Conservation (phyloP, 352 stramenopile genomes). For the Elongisporangium senticosum region DNA sequence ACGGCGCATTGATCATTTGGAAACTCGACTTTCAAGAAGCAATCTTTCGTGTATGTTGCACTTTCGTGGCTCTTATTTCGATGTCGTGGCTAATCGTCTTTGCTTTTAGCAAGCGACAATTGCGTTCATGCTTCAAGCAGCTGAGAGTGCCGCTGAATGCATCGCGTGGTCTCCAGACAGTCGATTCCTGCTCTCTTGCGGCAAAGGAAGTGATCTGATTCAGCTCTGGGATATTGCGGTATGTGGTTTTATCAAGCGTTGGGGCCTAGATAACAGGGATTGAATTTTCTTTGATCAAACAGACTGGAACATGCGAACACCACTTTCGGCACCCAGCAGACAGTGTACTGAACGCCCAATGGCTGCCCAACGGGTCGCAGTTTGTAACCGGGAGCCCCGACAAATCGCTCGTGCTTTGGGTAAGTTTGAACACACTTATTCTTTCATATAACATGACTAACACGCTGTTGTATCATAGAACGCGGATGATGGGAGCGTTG, state of each 20-base stretch:
- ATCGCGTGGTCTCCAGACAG: slow-evolving; percentile 69
- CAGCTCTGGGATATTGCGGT: slow-evolving; percentile 64
- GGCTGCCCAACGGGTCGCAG: slow-evolving; percentile 47
- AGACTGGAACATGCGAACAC: slow-evolving; percentile 46
- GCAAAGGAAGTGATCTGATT: slow-evolving; percentile 47
- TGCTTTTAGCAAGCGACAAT: slow-evolving; percentile 14
- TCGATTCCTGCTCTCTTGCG: slow-evolving; percentile 42
- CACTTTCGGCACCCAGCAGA: slow-evolving; percentile 54
- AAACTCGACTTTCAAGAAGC: slow-evolving; percentile 24
- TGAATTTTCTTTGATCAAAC: background rate
- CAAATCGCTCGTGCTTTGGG: slow-evolving; percentile 73
- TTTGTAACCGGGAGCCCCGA: slow-evolving; percentile 71
- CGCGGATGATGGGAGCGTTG: slow-evolving; percentile 34
- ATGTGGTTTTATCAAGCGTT: background rate
- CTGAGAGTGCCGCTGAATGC: slow-evolving; percentile 43
- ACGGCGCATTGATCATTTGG: slow-evolving; percentile 78
- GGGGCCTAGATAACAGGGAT: background rate
- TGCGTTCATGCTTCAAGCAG: slow-evolving; percentile 5
- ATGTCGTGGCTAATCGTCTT: background rate
- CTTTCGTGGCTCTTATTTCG: background rate
- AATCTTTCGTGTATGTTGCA: background rate
- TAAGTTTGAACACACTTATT: slow-evolving; percentile 14
- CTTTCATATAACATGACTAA: background rate
- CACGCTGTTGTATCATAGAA: slow-evolving; percentile 24
- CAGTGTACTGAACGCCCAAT: slow-evolving; percentile 41